Evolutionary conservation across 2,329 filamentous ascomycete species (phyloP).

Genomic region (Raffaelea arxii): DNA sequence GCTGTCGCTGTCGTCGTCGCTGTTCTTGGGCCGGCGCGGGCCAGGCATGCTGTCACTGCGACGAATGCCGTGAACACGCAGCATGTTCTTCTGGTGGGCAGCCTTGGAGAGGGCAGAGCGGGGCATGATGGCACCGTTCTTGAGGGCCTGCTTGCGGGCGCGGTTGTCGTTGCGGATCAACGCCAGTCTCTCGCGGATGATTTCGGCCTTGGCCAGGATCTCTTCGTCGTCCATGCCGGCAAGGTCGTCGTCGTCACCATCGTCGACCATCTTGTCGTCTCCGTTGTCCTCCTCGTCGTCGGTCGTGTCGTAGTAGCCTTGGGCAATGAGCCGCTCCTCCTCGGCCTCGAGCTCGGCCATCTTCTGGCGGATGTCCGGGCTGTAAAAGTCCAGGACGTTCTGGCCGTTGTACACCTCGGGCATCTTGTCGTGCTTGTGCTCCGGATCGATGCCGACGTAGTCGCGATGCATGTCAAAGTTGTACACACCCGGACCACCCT

Average conservation of each 20-base stretch:
- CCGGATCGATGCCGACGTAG: slow-evolving; percentile 76
- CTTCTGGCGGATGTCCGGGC: slow-evolving; percentile 92
- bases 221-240: slow-evolving; percentile 66
- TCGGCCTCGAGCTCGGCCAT: slow-evolving; percentile 87
- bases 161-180: slow-evolving; percentile 89
- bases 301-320: slow-evolving; percentile 91
- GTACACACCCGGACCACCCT: slow-evolving; percentile 92
- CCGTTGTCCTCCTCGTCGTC: slow-evolving; percentile 53
- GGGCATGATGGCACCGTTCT: slow-evolving; percentile 93
- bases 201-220: slow-evolving; percentile 79
- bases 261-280: slow-evolving; percentile 58
- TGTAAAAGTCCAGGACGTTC: slow-evolving; percentile 96
- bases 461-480: slow-evolving; percentile 86
- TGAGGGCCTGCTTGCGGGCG: slow-evolving; percentile 82
- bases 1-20: not conserved
- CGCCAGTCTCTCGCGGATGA: slow-evolving; percentile 90
- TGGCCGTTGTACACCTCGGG: slow-evolving; percentile 91
- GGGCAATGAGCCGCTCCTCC: slow-evolving; percentile 82
- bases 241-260: slow-evolving; percentile 69
- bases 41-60: too few relatives aligned
- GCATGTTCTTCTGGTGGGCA: slow-evolving; percentile 39
- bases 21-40: slow-evolving; percentile 18
- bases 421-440: slow-evolving; percentile 95
- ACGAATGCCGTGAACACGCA: not conserved
- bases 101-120: slow-evolving; percentile 52